A percentile compares a stretch with the other conserved stretches of the same genome.
Evolutionary conservation across 2,329 filamentous ascomycete species (phyloP).

Genomic region (Trichoderma breve): DNA sequence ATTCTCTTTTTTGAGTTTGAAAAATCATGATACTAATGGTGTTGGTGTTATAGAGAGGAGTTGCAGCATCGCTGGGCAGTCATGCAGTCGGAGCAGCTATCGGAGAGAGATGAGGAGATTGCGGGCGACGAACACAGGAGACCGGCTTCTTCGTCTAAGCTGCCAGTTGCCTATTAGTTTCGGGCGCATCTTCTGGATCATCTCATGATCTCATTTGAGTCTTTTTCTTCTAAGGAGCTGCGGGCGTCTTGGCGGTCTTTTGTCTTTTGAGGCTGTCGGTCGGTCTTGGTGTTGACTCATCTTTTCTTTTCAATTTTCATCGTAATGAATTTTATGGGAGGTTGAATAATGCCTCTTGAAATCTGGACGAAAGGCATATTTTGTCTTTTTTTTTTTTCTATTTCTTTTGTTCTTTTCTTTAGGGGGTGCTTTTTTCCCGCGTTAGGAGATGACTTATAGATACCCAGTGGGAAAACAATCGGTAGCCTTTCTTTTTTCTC

Average conservation of each 20-base stretch:
- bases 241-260: background rate
- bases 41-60: constrained; percentile 31
- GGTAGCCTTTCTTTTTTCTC: background rate
- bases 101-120: constrained; percentile 28
- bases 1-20: background rate
- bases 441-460: background rate
- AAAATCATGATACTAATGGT: constrained; percentile 22
- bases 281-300: background rate
- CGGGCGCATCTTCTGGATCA: too few species aligned
- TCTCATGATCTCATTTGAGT: background rate
- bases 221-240: background rate
- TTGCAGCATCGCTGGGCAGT: constrained; percentile 37
- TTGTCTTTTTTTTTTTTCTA: background rate
- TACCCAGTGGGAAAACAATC: background rate
- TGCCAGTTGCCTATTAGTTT: background rate
- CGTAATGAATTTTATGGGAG: background rate
- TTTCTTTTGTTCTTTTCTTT: background rate
- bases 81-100: constrained; percentile 36
- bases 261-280: background rate
- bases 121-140: constrained; percentile 28
- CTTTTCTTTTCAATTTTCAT: background rate
- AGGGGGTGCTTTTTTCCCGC: background rate
- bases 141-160: constrained; percentile 25
- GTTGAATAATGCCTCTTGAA: background rate
- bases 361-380: background rate